phyloP scores from a whole-genome alignment of 78 protist species.

The Cavenderia fasciculata region DNA sequence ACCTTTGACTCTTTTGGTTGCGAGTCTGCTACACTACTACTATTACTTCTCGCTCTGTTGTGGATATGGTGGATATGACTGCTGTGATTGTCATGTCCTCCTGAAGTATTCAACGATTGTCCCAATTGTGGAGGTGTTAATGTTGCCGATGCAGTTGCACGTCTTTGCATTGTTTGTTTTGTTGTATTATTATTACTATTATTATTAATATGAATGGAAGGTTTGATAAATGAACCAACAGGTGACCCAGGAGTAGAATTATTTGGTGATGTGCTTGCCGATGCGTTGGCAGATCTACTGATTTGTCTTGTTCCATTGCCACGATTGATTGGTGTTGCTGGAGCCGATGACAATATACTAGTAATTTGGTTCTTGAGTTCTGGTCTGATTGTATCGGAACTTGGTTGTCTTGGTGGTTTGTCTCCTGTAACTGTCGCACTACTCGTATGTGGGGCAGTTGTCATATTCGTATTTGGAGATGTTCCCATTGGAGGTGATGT shows the following conservation, averaged over 20 bases:
- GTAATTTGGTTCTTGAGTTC: no score
- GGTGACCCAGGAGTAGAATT: slow-evolving; percentile 17
- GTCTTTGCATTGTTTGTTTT: slow-evolving; percentile 29
- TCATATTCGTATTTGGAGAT: not conserved
- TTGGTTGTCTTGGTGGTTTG: no score
- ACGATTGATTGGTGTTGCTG: no score
- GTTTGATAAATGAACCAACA: not conserved
- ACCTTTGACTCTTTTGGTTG: slow-evolving; percentile 40
- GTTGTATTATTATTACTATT: slow-evolving; percentile 11
- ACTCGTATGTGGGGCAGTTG: not conserved
- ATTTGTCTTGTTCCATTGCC: no score
- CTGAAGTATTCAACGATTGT: not conserved
- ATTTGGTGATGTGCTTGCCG: not conserved
- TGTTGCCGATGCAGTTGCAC: slow-evolving; percentile 45
- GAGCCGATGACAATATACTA: no score
- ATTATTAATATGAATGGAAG: not conserved
- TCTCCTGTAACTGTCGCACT: no score
- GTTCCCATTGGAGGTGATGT: slow-evolving; percentile 31
- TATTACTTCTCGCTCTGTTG: slow-evolving; percentile 60
- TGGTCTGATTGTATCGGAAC: no score
- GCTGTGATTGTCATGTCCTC: not conserved
- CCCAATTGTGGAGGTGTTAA: not conserved
- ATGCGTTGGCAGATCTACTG: slow-evolving; percentile 4
- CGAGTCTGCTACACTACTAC: slow-evolving; percentile 54
- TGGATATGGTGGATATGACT: not conserved